Percentiles rank a stretch among this genome's conserved stretches.
These are phyloP conservation scores for Baorangia bicolor DNA, from an alignment of 768 basidiomycete species.

Conservation along the genomic window DNA sequence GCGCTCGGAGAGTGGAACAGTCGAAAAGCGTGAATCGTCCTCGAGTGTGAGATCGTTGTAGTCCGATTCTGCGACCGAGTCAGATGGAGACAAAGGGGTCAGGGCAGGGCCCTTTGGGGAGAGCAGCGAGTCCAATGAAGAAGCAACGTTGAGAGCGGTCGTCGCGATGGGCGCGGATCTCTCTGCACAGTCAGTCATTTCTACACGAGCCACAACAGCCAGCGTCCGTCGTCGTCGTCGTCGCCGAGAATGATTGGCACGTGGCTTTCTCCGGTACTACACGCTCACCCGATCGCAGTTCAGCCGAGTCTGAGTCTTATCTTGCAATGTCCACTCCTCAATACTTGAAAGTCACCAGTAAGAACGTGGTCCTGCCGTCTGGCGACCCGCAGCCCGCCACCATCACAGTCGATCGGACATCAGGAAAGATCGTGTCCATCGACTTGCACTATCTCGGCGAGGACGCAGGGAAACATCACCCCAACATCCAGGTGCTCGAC, in stretches of 20 bases:
- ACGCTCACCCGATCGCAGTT: no score
- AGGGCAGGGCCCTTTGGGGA: constrained; percentile 44
- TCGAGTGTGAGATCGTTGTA: constrained; percentile 58
- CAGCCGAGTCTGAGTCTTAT: not conserved
- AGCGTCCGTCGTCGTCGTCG: not conserved
- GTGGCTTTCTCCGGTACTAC: constrained; percentile 1
- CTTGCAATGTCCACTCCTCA: constrained; percentile 10
- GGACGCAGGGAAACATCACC: constrained; percentile 24
- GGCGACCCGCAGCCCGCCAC: constrained; percentile 59
- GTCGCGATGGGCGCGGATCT: constrained; percentile 10
- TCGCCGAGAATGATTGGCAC: constrained; percentile 1
- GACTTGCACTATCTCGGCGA: constrained; percentile 33
- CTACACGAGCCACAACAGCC: not conserved
- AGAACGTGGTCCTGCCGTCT: constrained; percentile 56
- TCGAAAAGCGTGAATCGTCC: constrained; percentile 51
- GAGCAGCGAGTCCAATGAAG: constrained; percentile 47
- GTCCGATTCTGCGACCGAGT: constrained; percentile 57
- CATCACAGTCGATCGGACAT: constrained; percentile 51
- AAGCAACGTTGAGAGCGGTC: constrained; percentile 13
- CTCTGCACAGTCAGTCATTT: constrained; percentile 20
- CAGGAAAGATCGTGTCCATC: constrained; percentile 63
- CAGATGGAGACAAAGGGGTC: constrained; percentile 29
- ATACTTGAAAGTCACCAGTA: constrained; percentile 47
- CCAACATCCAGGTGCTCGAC: constrained; percentile 46
- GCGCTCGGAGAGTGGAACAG: constrained; percentile 42